Conservation (phyloP, 305 asterid species). For the Salvia sclarea region DNA sequence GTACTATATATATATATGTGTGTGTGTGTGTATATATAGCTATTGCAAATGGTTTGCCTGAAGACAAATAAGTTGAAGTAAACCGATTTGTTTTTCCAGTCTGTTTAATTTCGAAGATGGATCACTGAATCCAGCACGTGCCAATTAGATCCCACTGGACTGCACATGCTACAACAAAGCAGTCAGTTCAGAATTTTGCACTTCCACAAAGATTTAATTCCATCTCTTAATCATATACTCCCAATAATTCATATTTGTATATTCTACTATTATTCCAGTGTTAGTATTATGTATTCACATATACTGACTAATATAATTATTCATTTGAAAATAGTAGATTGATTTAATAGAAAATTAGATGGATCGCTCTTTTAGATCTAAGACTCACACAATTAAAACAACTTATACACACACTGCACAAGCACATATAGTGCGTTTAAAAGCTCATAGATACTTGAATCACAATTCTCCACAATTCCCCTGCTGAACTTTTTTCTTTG, state of each 20-base stretch:
- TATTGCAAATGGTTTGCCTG: background rate
- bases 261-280: background rate
- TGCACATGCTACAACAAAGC: constrained; percentile 29
- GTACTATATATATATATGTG: no score
- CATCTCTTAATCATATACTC: background rate
- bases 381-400: no score
- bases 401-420: no score
- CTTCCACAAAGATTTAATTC: background rate
- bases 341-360: background rate
- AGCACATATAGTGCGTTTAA: no score
- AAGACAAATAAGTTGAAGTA: constrained; percentile 3
- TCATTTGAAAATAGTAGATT: background rate
- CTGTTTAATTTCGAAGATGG: constrained; percentile 10
- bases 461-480: no score
- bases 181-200: constrained; percentile 12
- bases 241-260: background rate
- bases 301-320: background rate
- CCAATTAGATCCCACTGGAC: constrained; percentile 22
- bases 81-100: background rate
- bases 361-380: background rate
- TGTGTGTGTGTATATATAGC: no score
- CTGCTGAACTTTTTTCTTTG: no score
- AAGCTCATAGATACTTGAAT: no score
- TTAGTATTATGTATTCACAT: background rate
- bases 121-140: constrained; percentile 24